Evolutionary conservation across 2,329 filamentous ascomycete genomes (phyloP), one percentile per base, ranked within the genome.

Genomic region (Penicillium digitatum): DNA sequence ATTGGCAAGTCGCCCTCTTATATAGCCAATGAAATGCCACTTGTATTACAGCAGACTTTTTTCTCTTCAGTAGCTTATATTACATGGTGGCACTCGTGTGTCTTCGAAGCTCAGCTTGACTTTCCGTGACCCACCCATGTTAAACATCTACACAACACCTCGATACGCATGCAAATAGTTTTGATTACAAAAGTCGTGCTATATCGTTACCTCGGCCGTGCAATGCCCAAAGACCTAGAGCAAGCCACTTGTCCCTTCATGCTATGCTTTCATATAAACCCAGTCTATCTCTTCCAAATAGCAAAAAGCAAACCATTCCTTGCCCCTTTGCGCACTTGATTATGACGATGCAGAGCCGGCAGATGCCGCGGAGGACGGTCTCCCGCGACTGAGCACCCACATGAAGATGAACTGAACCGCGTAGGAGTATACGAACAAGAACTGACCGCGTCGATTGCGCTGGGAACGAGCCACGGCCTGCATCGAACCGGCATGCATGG

Each of bases 401-500:
- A 97, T 99, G 74, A 97, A 95, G 53, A 92, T 78, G 63, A 97
- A 83, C 77, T 99, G 94, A 54, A 97, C 87, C 52, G 95, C 80
- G 74, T 97, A 99, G 42, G 92, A 93, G 76, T 99, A 96, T 64
- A 92, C 81, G 74, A 95, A 95, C 62, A 96, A 80, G 69, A 96
- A 96, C 74, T 96, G 90, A 1, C 91, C 96, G 60, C 92, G 82
- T 71, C 90, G 86, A 74, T 88, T 94, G 69, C 88, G 86, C 77
- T 96, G 94, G 37, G 89, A 87, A 59, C 92, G 84, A 27, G 90
- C 90, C 57, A 95, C 88, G 3, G 84, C 86, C 63, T 87, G 84
- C 64, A 85, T 84, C 1, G 79, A 78, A 12, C 79, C 80, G 54
- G 78, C 68, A 57, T 86, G 81, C 63, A 83, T 82, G 31, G 84